Base-by-base conservation (phyloP, 129 eudicot genomes). In the Glebionis coronaria region DNA sequence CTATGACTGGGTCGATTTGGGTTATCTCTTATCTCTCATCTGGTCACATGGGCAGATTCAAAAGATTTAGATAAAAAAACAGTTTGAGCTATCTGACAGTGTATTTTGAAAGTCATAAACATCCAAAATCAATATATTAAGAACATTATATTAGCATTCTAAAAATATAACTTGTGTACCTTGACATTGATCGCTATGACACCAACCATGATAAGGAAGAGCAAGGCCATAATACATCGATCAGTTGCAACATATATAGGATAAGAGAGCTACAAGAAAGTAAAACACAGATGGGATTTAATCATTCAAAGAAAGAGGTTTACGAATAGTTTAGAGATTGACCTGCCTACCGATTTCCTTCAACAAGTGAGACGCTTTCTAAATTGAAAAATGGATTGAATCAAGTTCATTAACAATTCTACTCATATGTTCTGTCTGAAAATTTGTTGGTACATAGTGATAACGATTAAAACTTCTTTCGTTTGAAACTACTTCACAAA, bases 271-370 rank as follows among this genome's bases (percentile, higher is more conserved):
- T 73, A 77, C 71, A 63, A 38, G 51, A 63, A 52, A 73, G 29
- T 70, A 51, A 15, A 56, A 68, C 0, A 55, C 45, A 45, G 5
- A 65, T n/a, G 27, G 20, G 16, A 58, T 14, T 31, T 20, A 75
- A n/a, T n/a, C n/a, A n/a, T n/a, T n/a, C n/a, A n/a, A 15, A 12
- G 69, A 70, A 60, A 77, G 47, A 66, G 65, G 68, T 54, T 27
- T 73, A 73, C 53, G 66, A 55, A 62, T 38, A 73, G 76, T 81
- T 73, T 44, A 70, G 85, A 82, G 69, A 84, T 73, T 82, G 82
- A 93, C 98, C 98, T 93, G 98, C 85, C 98, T 90, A 85, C 98
- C 98, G 61, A 88, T 77, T 82, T 93, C 98, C 95, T 86, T 93
- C 72, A 93, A 97, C 69, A 93, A 79, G 72, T 93, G 81, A 59